A percentile compares a stretch with the other conserved stretches of the same genome.
These are phyloP conservation scores for Thymus mandschuricus DNA, from an alignment of 257 asterid species.

Conservation along the genomic window DNA sequence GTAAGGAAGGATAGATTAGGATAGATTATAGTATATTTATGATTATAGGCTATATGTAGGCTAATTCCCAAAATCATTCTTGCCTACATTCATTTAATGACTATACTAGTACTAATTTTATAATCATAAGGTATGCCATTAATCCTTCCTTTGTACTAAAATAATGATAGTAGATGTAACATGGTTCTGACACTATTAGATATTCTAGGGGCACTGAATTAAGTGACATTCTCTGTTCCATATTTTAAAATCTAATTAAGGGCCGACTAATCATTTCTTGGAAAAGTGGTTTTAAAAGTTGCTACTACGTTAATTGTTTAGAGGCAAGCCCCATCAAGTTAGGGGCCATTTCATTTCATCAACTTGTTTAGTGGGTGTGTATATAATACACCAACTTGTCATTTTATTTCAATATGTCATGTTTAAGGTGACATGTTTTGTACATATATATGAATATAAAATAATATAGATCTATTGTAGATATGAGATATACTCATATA, in stretches of 20 bases:
- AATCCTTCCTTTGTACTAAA: slow-evolving; percentile 16
- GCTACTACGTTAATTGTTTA: neutral
- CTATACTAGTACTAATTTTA: neutral
- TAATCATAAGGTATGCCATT: neutral
- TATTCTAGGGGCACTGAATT: slow-evolving; percentile 34
- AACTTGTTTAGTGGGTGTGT: too few species aligned
- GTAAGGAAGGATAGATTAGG: slow-evolving; percentile 24
- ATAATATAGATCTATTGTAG: too few species aligned
- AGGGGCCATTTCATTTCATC: too few species aligned
- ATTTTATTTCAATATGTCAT: too few species aligned
- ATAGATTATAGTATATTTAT: slow-evolving; percentile 16
- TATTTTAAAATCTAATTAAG: slow-evolving; percentile 9
- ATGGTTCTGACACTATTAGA: slow-evolving; percentile 27
- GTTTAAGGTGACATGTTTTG: too few species aligned
- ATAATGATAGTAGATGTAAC: slow-evolving; percentile 22
- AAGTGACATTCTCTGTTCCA: slow-evolving; percentile 23
- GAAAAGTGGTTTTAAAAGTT: neutral
- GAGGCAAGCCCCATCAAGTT: too few species aligned
- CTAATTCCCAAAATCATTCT: slow-evolving; percentile 10
- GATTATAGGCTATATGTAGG: slow-evolving; percentile 32
- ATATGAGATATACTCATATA: too few species aligned
- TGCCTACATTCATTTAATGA: neutral
- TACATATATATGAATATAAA: too few species aligned
- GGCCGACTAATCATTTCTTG: slow-evolving; percentile 20
- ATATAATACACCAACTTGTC: too few species aligned